Evolutionary conservation across 2,329 filamentous ascomycete genomes (phyloP).

Genomic region (Sarocladium brachiariae): DNA sequence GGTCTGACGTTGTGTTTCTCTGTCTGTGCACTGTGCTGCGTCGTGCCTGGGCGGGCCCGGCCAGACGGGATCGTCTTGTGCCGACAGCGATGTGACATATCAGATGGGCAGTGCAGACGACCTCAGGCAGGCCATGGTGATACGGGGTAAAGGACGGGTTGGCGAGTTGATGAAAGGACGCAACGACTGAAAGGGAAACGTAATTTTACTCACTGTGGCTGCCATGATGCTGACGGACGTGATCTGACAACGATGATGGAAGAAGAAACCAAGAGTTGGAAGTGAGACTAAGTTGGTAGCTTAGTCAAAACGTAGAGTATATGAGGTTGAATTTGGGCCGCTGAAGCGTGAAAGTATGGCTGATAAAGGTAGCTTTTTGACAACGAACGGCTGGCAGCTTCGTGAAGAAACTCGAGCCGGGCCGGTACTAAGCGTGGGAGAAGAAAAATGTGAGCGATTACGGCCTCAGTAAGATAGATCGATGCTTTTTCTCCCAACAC

Average conservation of each 20-base stretch:
- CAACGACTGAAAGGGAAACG: neutral
- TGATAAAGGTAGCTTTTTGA: neutral
- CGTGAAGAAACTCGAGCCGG: neutral
- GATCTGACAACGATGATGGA: neutral
- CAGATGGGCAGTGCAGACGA: slow-evolving; percentile 3
- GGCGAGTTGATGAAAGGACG: neutral
- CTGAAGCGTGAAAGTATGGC: neutral
- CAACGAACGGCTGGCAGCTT: neutral
- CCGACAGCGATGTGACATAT: slow-evolving; percentile 8
- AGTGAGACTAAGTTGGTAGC: neutral
- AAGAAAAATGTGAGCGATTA: neutral
- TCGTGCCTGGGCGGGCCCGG: slow-evolving; percentile 1
- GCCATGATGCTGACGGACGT: neutral
- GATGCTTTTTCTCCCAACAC: slow-evolving; percentile 1
- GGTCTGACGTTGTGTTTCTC: slow-evolving; percentile 7
- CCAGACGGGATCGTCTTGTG: slow-evolving; percentile 8
- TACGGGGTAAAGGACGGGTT: neutral
- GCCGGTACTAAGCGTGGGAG: neutral
- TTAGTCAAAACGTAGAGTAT: neutral
- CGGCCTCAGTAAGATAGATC: neutral
- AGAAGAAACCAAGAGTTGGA: neutral
- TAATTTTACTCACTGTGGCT: neutral
- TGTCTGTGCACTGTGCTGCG: slow-evolving; percentile 7
- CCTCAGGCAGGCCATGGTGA: neutral
- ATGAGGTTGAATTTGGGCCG: neutral